These are phyloP conservation scores for Dacryopinax primogenitus DNA, from an alignment of 768 basidiomycete genomes.

Conservation along the genomic window DNA sequence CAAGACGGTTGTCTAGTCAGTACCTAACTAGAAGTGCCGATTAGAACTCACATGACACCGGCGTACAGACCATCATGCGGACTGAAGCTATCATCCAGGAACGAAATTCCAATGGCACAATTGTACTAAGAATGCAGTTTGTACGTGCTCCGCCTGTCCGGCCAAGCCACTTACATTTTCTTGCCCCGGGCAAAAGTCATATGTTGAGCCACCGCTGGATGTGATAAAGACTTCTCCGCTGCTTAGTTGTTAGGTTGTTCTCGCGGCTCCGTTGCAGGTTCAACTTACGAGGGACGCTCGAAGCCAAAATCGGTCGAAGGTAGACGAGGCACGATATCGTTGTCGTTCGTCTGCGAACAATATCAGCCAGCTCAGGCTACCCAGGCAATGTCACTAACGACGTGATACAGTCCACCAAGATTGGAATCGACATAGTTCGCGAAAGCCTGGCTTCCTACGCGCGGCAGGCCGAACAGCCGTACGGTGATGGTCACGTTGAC, in stretches of 20 bases:
- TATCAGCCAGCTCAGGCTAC: neutral
- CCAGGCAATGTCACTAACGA: neutral
- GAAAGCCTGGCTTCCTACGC: neutral
- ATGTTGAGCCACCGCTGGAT: neutral
- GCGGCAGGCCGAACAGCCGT: neutral
- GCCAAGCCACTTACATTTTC: neutral
- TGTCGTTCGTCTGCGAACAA: neutral
- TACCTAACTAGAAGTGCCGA: neutral
- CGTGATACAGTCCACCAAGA: neutral
- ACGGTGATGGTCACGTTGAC: neutral
- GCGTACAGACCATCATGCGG: slow-evolving; percentile 2
- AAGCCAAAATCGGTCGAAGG: neutral
- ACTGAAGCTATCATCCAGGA: neutral
- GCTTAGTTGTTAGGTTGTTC: neutral
- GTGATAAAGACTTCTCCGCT: slow-evolving; percentile 4
- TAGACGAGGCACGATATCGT: slow-evolving; percentile 4
- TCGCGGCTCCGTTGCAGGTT: neutral
- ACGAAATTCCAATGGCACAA: neutral
- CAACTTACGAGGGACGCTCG: neutral
- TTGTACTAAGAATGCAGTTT: neutral
- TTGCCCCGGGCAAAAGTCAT: neutral
- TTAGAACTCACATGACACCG: neutral
- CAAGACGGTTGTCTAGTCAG: neutral
- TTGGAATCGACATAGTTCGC: neutral
- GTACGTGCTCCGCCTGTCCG: neutral